These are phyloP conservation scores for Phytopythium sindhum DNA, from an alignment of 352 stramenopile species.

Conservation along the genomic window DNA sequence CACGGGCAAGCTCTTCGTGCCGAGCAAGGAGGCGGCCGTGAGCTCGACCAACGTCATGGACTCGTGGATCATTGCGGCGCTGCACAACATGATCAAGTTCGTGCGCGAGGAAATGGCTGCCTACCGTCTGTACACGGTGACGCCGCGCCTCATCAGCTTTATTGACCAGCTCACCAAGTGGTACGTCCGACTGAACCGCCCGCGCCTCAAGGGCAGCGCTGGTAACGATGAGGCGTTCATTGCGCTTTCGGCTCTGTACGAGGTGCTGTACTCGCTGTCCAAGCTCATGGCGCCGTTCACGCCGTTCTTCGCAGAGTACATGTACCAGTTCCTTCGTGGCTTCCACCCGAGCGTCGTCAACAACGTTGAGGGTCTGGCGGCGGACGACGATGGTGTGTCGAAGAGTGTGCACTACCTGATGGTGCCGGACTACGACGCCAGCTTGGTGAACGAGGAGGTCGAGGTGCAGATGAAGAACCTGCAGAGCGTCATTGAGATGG, in stretches of 20 bases:
- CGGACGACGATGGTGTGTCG: slow-evolving; percentile 90
- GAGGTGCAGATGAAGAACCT: slow-evolving; percentile 94
- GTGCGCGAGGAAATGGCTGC: slow-evolving; percentile 97
- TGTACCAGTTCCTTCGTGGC: slow-evolving; percentile 98
- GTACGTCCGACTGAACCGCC: slow-evolving; percentile 99
- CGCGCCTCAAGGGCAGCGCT: slow-evolving; percentile 95
- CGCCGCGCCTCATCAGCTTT: slow-evolving; percentile 97
- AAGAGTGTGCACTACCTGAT: slow-evolving; percentile 96
- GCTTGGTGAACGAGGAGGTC: slow-evolving; percentile 91
- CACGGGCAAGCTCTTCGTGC: slow-evolving; percentile 87
- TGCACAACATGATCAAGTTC: slow-evolving; percentile 97
- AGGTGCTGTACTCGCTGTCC: slow-evolving; percentile 94
- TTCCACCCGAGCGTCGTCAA: slow-evolving; percentile 91
- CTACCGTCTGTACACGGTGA: slow-evolving; percentile 99
- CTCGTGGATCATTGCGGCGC: slow-evolving; percentile 98
- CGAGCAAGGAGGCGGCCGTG: slow-evolving; percentile 80
- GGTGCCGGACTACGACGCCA: slow-evolving; percentile 92
- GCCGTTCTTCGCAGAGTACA: slow-evolving; percentile 99
- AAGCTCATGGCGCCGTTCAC: slow-evolving; percentile 99
- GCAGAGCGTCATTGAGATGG: slow-evolving; percentile 96
- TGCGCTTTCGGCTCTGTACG: slow-evolving; percentile 95
- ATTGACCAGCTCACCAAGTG: slow-evolving; percentile 99
- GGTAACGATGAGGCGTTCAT: slow-evolving; percentile 83
- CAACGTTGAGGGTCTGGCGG: slow-evolving; percentile 42
- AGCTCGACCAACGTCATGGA: slow-evolving; percentile 97